These are phyloP conservation scores for Pseudocercospora fuligena DNA, from an alignment of 2,329 filamentous ascomycete genomes.

Conservation along the genomic window DNA sequence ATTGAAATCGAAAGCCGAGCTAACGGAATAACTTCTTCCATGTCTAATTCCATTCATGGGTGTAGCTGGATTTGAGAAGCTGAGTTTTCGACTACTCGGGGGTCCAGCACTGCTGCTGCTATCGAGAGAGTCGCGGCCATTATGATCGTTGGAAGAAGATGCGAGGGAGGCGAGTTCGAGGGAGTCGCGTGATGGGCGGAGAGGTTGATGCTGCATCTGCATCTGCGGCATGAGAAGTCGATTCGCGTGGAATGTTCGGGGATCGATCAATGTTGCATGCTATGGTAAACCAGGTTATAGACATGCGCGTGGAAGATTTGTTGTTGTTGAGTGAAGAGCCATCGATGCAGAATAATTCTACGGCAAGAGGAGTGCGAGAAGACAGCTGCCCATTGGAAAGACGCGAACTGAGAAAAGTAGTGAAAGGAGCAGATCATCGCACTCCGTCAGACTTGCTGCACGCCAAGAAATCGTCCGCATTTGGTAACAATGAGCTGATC, in stretches of 20 bases:
- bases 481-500: conserved; percentile 9
- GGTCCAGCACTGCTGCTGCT: conserved; percentile 72
- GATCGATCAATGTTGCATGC: neutral
- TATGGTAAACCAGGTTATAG: neutral
- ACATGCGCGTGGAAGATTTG: neutral
- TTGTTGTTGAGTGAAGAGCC: neutral
- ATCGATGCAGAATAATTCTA: neutral
- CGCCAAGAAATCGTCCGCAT: conserved; percentile 3
- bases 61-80: conserved; percentile 69
- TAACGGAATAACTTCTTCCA: conserved; percentile 74
- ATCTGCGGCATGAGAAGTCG: conserved; percentile 11
- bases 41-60: conserved; percentile 26
- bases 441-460: neutral
- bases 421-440: neutral
- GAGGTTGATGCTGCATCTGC: conserved; percentile 21
- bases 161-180: conserved; percentile 95
- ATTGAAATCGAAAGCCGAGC: conserved; percentile 87
- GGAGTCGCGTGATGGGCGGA: conserved; percentile 73
- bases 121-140: conserved; percentile 67
- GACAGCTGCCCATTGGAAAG: neutral
- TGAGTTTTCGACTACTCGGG: conserved; percentile 82
- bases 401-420: neutral
- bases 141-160: conserved; percentile 69
- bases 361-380: neutral
- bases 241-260: neutral